phyloP scores from a whole-genome alignment of 2,329 filamentous ascomycete genomes.

The Nemania serpens region DNA sequence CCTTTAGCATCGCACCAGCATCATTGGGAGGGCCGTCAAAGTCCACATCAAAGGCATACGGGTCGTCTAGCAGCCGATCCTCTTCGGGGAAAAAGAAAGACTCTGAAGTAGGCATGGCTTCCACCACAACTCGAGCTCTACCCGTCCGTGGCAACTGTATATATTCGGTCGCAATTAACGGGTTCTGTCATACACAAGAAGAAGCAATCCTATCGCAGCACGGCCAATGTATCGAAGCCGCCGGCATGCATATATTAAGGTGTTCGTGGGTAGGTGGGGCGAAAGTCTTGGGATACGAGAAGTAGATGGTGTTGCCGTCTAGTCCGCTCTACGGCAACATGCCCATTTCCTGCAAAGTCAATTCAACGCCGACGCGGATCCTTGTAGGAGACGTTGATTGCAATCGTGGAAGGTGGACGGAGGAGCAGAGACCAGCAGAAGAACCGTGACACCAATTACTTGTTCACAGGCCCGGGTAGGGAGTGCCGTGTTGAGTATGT shows the following conservation, averaged over 20 bases:
- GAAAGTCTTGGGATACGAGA: not conserved
- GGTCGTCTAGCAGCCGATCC: constrained; percentile 43
- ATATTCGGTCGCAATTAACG: not conserved
- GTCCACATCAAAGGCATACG: constrained; percentile 43
- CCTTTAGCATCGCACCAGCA: constrained; percentile 35
- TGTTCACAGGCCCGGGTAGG: constrained; percentile 7
- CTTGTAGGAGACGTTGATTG: constrained; percentile 9
- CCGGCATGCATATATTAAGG: not conserved
- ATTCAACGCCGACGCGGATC: constrained; percentile 20
- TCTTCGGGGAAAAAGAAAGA: constrained; percentile 31
- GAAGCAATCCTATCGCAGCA: not conserved
- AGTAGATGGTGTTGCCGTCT: constrained; percentile 18
- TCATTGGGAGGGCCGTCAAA: constrained; percentile 43
- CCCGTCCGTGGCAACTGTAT: too few species aligned
- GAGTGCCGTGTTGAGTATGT: too few species aligned
- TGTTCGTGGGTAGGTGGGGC: not conserved
- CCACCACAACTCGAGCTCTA: not conserved
- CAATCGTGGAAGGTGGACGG: constrained; percentile 8
- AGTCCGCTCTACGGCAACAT: constrained; percentile 29
- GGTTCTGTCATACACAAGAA: not conserved
- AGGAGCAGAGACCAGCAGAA: constrained; percentile 8
- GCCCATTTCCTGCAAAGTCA: constrained; percentile 18
- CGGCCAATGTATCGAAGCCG: not conserved
- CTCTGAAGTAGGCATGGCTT: constrained; percentile 34
- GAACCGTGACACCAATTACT: constrained; percentile 21